A percentile compares a stretch with the other conserved stretches of the same genome.
Evolutionary conservation across 768 basidiomycete species (phyloP).

Genomic region (Lactarius tabidus): DNA sequence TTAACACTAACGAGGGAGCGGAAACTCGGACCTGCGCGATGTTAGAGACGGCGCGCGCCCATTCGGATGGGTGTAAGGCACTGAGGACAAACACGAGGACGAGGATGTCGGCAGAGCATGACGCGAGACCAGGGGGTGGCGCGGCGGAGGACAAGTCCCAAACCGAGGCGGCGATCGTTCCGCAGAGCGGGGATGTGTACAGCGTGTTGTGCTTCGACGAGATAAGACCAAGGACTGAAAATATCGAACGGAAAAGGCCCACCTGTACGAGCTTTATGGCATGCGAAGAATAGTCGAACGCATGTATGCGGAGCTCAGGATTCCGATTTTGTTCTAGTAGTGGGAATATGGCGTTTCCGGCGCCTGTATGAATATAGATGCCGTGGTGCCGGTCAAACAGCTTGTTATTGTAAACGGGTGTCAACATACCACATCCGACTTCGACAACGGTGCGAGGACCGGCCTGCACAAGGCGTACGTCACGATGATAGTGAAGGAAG

Average conservation of each 20-base stretch:
- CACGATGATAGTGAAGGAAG: slow-evolving; percentile 1
- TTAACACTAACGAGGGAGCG: slow-evolving; percentile 3
- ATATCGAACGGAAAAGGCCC: slow-evolving; percentile 18
- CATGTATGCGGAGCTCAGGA: slow-evolving; percentile 63
- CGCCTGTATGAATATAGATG: slow-evolving; percentile 49
- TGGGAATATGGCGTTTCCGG: slow-evolving; percentile 94
- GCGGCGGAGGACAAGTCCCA: slow-evolving; percentile 82
- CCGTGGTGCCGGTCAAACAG: background rate
- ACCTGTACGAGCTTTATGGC: slow-evolving; percentile 91
- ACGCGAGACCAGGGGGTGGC: slow-evolving; percentile 60
- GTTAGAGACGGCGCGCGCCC: slow-evolving; percentile 78
- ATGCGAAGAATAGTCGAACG: slow-evolving; percentile 87
- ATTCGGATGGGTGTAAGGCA: slow-evolving; percentile 91
- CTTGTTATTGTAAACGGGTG: background rate
- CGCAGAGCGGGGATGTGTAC: slow-evolving; percentile 62
- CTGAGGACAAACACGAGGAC: slow-evolving; percentile 94
- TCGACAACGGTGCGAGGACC: slow-evolving; percentile 77
- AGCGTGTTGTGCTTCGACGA: slow-evolving; percentile 58
- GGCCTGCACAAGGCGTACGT: slow-evolving; percentile 45
- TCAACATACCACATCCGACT: slow-evolving; percentile 77
- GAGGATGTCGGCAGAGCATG: slow-evolving; percentile 76
- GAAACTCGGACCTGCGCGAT: slow-evolving; percentile 55
- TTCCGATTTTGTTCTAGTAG: slow-evolving; percentile 81
- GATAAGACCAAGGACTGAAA: background rate
- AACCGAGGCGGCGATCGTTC: slow-evolving; percentile 71